Evolutionary conservation across 179 eudicot species (phyloP), one percentile per base, ranked within the genome.

Genomic region (Gypsophila paniculata): DNA sequence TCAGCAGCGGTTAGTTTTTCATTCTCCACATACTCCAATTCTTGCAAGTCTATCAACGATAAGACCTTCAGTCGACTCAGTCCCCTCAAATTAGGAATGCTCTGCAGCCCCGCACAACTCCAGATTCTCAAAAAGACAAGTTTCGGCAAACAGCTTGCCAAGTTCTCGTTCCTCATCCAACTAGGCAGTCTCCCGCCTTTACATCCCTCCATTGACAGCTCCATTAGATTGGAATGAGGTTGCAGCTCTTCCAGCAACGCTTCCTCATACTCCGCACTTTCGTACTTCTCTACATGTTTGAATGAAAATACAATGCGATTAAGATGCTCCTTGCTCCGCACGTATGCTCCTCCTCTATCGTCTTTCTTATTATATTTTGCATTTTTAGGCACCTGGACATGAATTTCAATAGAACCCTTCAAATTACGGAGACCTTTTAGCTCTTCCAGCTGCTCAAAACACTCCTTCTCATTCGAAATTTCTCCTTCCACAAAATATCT

Each of bases 401-500:
- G 0, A 5, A 73, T 18, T 6, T 5, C 9, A 7, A 64, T 21
- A 0, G 17, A 2, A 6, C 62, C 76, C 19, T 34, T 63, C 15
- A 73, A 12, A 6, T 21, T 53, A 3, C 6, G 51, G 29, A 73
- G 63, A 6, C 2, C 11, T 7, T 73, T 73, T 14, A 73, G 59
- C 8, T 53, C 76, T 7, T 36, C 62, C 15, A 73, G 34, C 11
- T 64, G 63, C 29, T 39, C 66, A 36, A 25, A 19, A 55, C 49
- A 39, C 4, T 38, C 12, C 26, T 67, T 23, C 32, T 4, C 39
- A 51, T 8, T 53, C 13, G 53, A 15, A 36, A 1, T 29, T 21
- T 54, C 2, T 2, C 6, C 19, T 1, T 75, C 73, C 49, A 82
- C 76, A n/a, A 78, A 48, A 71, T 67, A 78, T 26, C 12, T 68